Conservation (phyloP, 2,329 filamentous ascomycete genomes). For the Scolecobasidium constrictum region DNA sequence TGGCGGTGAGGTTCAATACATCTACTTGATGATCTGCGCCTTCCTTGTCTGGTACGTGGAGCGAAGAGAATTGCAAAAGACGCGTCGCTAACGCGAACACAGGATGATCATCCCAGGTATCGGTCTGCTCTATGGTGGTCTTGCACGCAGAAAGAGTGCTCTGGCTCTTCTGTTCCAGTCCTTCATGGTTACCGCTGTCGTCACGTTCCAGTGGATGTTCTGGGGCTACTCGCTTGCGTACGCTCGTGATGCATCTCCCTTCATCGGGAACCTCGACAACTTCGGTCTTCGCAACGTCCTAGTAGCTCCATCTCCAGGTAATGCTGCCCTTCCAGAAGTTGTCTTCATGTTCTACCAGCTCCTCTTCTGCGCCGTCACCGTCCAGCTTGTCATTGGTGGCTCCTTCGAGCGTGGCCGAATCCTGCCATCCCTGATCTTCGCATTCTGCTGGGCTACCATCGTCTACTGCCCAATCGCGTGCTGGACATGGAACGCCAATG, state of each 20-base stretch:
- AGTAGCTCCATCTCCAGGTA: slow-evolving; percentile 49
- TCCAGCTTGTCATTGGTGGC: slow-evolving; percentile 55
- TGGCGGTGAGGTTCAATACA: slow-evolving; percentile 50
- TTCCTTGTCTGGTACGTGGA: slow-evolving; percentile 33
- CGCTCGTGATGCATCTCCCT: slow-evolving; percentile 46
- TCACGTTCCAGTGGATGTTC: slow-evolving; percentile 12
- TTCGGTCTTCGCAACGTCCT: slow-evolving; percentile 52
- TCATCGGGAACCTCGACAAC: slow-evolving; percentile 52
- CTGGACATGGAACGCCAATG: slow-evolving; percentile 58
- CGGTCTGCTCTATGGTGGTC: slow-evolving; percentile 53
- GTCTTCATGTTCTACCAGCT: slow-evolving; percentile 57
- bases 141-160: slow-evolving; percentile 51
- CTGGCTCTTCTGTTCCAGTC: slow-evolving; percentile 53
- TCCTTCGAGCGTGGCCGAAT: slow-evolving; percentile 55
- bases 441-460: slow-evolving; percentile 52
- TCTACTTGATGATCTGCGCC: slow-evolving; percentile 37
- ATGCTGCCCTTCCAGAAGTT: slow-evolving; percentile 48
- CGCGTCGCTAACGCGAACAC: slow-evolving; percentile 37
- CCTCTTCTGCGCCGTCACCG: slow-evolving; percentile 50
- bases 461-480: slow-evolving; percentile 54
- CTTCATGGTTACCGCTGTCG: slow-evolving; percentile 44
- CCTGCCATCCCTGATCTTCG: slow-evolving; percentile 52
- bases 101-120: slow-evolving; percentile 54
- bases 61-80: neutral
- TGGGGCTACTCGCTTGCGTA: slow-evolving; percentile 51